Conservation (phyloP, 139 green algal genomes). For the Coelastrella sp. region DNA sequence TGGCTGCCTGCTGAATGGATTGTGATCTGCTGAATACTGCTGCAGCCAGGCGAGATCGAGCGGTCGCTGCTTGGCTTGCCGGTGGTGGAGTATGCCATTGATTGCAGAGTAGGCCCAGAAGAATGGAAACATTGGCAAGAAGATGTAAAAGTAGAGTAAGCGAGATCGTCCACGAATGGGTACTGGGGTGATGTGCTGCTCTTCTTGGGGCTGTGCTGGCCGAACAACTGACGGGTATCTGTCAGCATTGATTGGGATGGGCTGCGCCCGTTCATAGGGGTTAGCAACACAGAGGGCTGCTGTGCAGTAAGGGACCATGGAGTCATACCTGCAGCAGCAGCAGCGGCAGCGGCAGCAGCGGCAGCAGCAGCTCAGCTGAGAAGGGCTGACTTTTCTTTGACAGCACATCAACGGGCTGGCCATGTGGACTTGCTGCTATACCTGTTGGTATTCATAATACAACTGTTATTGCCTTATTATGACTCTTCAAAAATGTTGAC, state of each 20-base stretch:
- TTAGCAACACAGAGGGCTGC: slow-evolving; percentile 30
- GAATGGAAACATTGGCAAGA: slow-evolving; percentile 28
- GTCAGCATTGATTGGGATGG: not conserved
- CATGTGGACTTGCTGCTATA: too few relatives aligned
- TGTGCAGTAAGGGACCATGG: slow-evolving; percentile 49
- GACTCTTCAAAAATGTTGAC: too few relatives aligned
- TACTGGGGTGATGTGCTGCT: not conserved
- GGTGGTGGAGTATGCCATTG: slow-evolving; percentile 7
- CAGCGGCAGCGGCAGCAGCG: not conserved
- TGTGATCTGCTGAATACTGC: slow-evolving; percentile 1
- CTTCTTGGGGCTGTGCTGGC: not conserved
- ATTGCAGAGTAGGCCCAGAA: not conserved
- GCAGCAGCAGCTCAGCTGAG: not conserved
- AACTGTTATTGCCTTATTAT: too few relatives aligned
- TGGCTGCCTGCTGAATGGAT: not conserved
- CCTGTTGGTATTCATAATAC: too few relatives aligned
- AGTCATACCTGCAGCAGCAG: slow-evolving; percentile 13
- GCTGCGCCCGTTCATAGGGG: slow-evolving; percentile 10
- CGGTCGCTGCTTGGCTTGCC: not conserved
- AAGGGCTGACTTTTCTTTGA: too few relatives aligned
- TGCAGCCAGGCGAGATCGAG: slow-evolving; percentile 10
- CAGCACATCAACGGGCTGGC: too few relatives aligned
- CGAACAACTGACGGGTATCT: slow-evolving; percentile 42
- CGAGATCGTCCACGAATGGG: not conserved
- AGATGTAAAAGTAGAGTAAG: not conserved